Conservation (phyloP, 768 basidiomycete species). For the Cytidiella melzeri region DNA sequence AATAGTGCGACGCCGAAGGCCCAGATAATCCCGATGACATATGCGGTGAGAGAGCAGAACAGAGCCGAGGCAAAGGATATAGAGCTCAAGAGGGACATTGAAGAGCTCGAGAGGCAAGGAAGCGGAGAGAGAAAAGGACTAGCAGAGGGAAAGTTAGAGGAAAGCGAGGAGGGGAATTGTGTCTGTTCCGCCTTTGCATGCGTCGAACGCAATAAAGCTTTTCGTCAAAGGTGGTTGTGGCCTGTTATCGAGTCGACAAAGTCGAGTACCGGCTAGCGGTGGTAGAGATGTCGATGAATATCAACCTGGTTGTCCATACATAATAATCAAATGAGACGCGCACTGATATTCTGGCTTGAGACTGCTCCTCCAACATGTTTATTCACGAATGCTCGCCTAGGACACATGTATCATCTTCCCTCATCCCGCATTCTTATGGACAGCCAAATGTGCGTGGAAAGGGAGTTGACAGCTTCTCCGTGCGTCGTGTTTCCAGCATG, state of each 20-base stretch:
- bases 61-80: slow-evolving; percentile 3
- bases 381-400: no score
- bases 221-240: background rate
- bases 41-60: slow-evolving; percentile 18
- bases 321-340: no score
- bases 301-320: background rate
- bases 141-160: slow-evolving; percentile 10
- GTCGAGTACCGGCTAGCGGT: background rate
- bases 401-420: no score
- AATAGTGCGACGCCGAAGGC: slow-evolving; percentile 5
- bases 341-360: no score
- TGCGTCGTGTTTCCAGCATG: no score
- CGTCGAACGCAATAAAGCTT: background rate
- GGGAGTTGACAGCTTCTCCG: no score
- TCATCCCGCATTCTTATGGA: no score
- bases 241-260: background rate
- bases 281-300: background rate
- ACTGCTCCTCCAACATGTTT: no score
- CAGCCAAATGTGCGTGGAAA: no score
- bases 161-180: background rate
- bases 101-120: background rate
- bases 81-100: background rate
- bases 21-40: slow-evolving; percentile 21
- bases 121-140: slow-evolving; percentile 5
- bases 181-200: background rate